Evolutionary conservation across 768 basidiomycete species (phyloP), one percentile per base, ranked within the genome.

Genomic region (Cystofilobasidium capitatum): DNA sequence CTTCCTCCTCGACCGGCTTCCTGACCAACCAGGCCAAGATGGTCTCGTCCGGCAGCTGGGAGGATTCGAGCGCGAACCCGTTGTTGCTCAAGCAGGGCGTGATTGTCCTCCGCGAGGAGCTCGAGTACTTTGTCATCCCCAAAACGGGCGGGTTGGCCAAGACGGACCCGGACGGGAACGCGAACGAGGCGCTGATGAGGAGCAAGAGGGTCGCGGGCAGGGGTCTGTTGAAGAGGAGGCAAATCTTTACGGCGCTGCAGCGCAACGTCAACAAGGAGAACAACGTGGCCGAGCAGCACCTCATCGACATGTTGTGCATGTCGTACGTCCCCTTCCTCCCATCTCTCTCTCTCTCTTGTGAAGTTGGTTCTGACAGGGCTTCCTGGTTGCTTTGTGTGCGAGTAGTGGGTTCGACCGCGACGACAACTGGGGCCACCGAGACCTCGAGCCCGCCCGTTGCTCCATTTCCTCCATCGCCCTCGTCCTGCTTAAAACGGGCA

Each of bases 281-380:
- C 76, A 98, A 99, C 77, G 82, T 96, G 63, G 96, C 96, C 22
- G 96, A 99, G 79, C 94, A 98, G 79, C 96, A 99, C 80, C 80
- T 99, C 73, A 99, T 99, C 78, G 96, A 98, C 79, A 99, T 99
- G 96, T 82, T 99, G 70, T 98, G 94, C 80, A 96, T 97, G 91
- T 96, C 92, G 94, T 94, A 76, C 63, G 81, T 55, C 51, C 20
- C 3, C 42, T 33, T 33, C 44, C 60, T 16, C 14, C 60, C 58
- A 24, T 16, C 57, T 24, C 22, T 29, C 64, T 26, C 26, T 24
- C 29, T 40, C n/a, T 26, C 13, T 26, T 16, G 37, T 40, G n/a
- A n/a, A n/a, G n/a, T 44, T 39, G 36, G 17, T 49, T 35, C 4
- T 39, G n/a, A 3, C 33, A 6, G 40, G 33, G 33, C 33, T 29